A percentile compares a stretch with the other conserved stretches of the same genome.
phyloP scores from a whole-genome alignment of 768 basidiomycete genomes.

The Tephrocybe sp. region DNA sequence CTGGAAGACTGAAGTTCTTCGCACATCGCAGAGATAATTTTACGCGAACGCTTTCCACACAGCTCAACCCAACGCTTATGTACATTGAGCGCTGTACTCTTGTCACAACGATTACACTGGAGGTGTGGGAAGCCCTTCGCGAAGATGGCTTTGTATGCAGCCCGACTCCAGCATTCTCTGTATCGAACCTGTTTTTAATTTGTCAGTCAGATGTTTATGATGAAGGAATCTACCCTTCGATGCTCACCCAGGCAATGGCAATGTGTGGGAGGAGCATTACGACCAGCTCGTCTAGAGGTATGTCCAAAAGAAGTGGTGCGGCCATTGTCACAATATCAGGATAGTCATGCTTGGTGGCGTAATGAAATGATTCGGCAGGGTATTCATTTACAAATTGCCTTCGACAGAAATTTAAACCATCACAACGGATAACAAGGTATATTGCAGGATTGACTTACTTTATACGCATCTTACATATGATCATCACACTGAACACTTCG shows the following conservation, averaged over 20 bases:
- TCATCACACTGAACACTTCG: constrained; percentile 26
- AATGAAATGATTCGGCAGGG: constrained; percentile 12
- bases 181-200: neutral
- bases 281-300: neutral
- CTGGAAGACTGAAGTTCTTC: too few species aligned
- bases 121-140: too few species aligned
- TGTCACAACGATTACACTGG: too few species aligned
- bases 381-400: constrained; percentile 7
- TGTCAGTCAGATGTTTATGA: neutral
- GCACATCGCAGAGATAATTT: too few species aligned
- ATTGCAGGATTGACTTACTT: constrained; percentile 23
- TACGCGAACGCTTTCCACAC: neutral
- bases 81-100: too few species aligned
- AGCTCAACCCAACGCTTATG: neutral
- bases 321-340: neutral
- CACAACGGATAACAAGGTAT: neutral
- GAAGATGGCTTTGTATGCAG: too few species aligned
- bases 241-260: neutral
- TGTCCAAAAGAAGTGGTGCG: neutral
- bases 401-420: neutral
- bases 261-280: neutral
- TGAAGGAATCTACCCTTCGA: too few species aligned
- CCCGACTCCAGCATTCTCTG: too few species aligned
- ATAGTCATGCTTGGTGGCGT: constrained; percentile 9
- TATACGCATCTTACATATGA: constrained; percentile 25